Evolutionary conservation across 2,329 filamentous ascomycete species (phyloP).

Genomic region (Ophiostoma sp.): DNA sequence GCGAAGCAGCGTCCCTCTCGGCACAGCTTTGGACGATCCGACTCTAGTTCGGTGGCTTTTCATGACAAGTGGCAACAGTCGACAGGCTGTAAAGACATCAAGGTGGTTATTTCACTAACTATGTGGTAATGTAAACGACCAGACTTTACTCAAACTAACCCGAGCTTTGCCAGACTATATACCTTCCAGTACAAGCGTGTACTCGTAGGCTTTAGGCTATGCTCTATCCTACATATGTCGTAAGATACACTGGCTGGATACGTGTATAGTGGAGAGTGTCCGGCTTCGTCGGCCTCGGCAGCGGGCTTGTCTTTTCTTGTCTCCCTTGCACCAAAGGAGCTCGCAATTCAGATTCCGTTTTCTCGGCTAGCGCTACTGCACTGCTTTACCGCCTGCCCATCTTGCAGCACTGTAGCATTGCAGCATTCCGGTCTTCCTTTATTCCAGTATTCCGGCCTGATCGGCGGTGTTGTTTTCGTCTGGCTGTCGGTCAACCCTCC

Average conservation of each 20-base stretch:
- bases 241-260: neutral
- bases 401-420: neutral
- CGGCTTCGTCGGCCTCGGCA: conserved; percentile 1
- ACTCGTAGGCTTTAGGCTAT: conserved; percentile 3
- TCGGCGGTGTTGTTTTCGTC: neutral
- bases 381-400: conserved; percentile 3
- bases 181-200: neutral
- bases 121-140: no score
- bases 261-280: neutral
- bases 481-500: neutral
- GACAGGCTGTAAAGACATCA: no score
- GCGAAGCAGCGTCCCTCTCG: no score
- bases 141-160: no score
- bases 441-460: neutral
- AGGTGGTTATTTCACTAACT: no score
- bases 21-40: no score
- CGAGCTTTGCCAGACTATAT: no score
- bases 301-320: neutral
- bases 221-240: neutral
- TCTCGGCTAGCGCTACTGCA: neutral
- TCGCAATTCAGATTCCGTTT: neutral
- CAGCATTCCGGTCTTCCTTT: no score
- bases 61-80: no score
- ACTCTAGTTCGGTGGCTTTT: no score
- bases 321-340: neutral